Percentiles rank a stretch among this genome's conserved stretches.
Conservation (phyloP, 2,329 filamentous ascomycete species). For the Fusarium brachygibbosum region DNA sequence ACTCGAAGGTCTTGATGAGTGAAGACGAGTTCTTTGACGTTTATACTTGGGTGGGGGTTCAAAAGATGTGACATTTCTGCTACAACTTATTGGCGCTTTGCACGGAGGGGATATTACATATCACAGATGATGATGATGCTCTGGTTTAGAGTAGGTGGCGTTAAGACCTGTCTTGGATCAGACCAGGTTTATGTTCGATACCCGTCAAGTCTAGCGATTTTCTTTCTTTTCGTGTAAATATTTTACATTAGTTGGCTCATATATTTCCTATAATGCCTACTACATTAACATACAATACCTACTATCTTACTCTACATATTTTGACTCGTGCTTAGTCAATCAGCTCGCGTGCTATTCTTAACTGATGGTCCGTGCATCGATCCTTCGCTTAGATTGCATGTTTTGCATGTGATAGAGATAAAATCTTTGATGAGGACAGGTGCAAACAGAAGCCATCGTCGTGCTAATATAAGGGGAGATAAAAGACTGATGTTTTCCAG, state of each 20-base stretch:
- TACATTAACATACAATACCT: not conserved
- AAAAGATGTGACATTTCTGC: conserved; percentile 30
- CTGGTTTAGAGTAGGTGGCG: conserved; percentile 44
- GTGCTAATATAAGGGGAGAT: not conserved
- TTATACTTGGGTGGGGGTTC: not conserved
- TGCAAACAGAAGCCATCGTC: not conserved
- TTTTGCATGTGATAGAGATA: conserved; percentile 29
- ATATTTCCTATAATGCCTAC: not conserved
- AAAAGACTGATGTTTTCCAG: too few species aligned
- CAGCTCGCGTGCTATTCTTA: not conserved
- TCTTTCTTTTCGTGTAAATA: conserved; percentile 16
- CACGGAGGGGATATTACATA: conserved; percentile 23
- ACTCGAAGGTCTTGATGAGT: conserved; percentile 75
- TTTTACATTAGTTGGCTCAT: conserved; percentile 1
- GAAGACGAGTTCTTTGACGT: conserved; percentile 6
- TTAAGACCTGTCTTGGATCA: conserved; percentile 44
- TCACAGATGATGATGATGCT: conserved; percentile 34
- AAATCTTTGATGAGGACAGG: not conserved
- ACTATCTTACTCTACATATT: not conserved
- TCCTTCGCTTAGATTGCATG: conserved; percentile 6
- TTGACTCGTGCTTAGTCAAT: not conserved
- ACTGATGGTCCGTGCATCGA: conserved; percentile 19
- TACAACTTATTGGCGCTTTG: conserved; percentile 33
- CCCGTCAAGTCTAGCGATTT: conserved; percentile 46
- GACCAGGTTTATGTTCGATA: conserved; percentile 49